phyloP scores from a whole-genome alignment of 2,329 filamentous ascomycete species.

The Colletotrichum liriopes region DNA sequence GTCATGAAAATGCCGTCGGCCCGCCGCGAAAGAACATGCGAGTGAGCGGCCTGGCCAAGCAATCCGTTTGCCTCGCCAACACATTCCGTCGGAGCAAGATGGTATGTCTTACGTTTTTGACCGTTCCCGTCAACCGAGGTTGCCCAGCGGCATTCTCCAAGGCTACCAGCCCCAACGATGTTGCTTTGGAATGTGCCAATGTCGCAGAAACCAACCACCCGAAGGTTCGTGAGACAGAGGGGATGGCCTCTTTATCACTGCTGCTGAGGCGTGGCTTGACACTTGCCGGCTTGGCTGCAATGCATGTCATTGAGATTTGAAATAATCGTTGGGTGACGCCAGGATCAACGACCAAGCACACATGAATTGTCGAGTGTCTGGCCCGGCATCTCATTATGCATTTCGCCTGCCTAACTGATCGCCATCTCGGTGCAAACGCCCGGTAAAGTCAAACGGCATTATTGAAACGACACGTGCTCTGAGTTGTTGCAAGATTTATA shows the following conservation, averaged over 20 bases:
- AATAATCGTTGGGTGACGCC: neutral
- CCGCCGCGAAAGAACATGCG: neutral
- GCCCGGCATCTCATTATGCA: too few species aligned
- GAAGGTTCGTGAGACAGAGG: neutral
- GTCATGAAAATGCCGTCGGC: conserved; percentile 14
- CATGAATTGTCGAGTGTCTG: neutral
- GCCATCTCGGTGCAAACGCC: conserved; percentile 5
- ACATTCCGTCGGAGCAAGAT: conserved; percentile 15
- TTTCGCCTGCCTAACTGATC: conserved; percentile 23
- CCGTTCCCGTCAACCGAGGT: neutral
- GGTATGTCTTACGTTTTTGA: neutral
- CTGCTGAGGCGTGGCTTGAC: neutral
- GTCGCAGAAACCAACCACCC: neutral
- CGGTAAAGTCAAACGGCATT: neutral
- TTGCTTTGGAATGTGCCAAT: conserved; percentile 13
- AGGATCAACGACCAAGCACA: conserved; percentile 6
- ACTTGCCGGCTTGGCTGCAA: neutral
- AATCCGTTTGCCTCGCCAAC: conserved; percentile 1
- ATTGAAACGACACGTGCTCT: conserved; percentile 8
- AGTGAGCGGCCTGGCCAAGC: conserved; percentile 5
- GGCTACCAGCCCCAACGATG: neutral
- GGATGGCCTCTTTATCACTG: conserved; percentile 13
- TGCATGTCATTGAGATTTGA: neutral
- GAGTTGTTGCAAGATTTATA: neutral
- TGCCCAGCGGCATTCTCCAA: neutral